phyloP scores from a whole-genome alignment of 345 rosid species.

The Eucalyptus caleyi region DNA sequence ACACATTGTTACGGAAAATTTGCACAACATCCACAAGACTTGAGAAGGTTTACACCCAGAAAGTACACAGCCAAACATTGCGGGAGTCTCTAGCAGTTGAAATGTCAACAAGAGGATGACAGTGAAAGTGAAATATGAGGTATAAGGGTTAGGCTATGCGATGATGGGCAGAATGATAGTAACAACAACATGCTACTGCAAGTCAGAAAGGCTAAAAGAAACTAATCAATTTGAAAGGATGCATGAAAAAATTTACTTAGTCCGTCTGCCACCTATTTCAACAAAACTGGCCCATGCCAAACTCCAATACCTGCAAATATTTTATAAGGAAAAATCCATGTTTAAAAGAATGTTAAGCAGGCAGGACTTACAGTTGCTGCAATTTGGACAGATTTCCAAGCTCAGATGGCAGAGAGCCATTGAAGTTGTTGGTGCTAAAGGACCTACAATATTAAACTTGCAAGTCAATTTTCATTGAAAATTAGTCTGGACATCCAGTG shows the following conservation, averaged over 20 bases:
- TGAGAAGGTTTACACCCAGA: neutral
- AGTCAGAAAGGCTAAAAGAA: neutral
- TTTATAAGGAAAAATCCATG: neutral
- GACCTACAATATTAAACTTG: neutral
- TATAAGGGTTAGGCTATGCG: neutral
- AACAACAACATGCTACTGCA: neutral
- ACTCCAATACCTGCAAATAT: neutral
- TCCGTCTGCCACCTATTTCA: neutral
- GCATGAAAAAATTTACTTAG: neutral
- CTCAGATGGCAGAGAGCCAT: neutral
- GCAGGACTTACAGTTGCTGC: neutral
- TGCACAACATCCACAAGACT: neutral
- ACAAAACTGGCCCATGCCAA: neutral
- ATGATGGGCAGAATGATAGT: neutral
- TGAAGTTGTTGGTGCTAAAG: neutral
- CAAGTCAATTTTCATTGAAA: neutral
- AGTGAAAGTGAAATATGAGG: neutral
- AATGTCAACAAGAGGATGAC: neutral
- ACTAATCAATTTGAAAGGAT: neutral
- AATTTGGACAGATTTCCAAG: neutral
- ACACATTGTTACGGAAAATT: neutral
- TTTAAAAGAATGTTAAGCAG: neutral
- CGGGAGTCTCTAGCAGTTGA: neutral
- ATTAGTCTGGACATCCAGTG: neutral
- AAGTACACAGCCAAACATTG: neutral